A percentile compares a stretch with the other conserved stretches of the same genome.
Conservation (phyloP, 495 filamentous ascomycete species). For the Tuber indicum region DNA sequence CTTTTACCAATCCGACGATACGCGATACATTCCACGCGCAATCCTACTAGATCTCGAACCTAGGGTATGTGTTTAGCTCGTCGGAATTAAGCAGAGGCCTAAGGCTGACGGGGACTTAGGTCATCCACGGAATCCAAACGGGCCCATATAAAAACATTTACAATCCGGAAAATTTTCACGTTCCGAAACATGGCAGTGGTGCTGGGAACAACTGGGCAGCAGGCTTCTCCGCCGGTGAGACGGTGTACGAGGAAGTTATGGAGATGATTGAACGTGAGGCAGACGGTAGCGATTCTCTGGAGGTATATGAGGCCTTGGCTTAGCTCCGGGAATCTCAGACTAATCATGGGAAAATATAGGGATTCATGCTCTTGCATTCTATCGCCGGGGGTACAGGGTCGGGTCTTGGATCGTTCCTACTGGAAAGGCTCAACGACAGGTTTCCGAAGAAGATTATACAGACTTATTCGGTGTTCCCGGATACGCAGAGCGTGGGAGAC, state of each 20-base stretch:
- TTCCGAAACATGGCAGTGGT: constrained; percentile 82
- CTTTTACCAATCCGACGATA: constrained; percentile 98
- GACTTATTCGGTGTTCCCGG: constrained; percentile 96
- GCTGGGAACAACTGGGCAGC: constrained; percentile 98
- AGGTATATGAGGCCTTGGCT: constrained; percentile 49
- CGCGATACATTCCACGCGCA: constrained; percentile 91
- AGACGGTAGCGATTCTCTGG: constrained; percentile 92
- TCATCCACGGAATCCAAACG: constrained; percentile 85
- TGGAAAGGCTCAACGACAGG: constrained; percentile 94
- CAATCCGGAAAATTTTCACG: constrained; percentile 97
- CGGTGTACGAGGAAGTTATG: constrained; percentile 91
- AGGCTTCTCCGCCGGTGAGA: constrained; percentile 86
- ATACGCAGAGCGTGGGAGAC: constrained; percentile 72
- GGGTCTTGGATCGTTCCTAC: constrained; percentile 83
- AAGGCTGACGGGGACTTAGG: constrained; percentile 46
- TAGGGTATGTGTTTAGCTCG: constrained; percentile 52
- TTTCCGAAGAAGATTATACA: constrained; percentile 99
- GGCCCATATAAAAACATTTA: constrained; percentile 96
- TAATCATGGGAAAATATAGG: constrained; percentile 47
- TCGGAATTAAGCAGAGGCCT: neutral
- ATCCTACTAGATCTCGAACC: constrained; percentile 95
- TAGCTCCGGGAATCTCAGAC: neutral
- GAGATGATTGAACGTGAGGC: constrained; percentile 99
- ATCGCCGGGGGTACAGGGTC: constrained; percentile 97
- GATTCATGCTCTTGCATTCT: constrained; percentile 97